These are phyloP conservation scores for Chrysanthemum lavandulifolium DNA, from an alignment of 129 eudicot genomes.

Conservation along the genomic window DNA sequence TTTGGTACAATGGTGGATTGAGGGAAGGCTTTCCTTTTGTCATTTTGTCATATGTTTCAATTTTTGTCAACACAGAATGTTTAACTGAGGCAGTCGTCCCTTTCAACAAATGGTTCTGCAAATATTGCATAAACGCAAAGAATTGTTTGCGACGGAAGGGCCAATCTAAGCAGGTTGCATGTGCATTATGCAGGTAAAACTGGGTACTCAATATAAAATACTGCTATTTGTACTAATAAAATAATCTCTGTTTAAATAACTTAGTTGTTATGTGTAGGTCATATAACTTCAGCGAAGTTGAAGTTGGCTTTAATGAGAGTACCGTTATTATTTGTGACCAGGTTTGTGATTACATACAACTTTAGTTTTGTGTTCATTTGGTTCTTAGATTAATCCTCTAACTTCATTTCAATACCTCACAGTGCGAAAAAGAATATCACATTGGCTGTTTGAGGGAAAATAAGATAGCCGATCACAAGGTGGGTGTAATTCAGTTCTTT, in stretches of 20 bases:
- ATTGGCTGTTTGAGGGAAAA: slow-evolving; percentile 72
- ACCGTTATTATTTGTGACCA: slow-evolving; percentile 83
- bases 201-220: no score
- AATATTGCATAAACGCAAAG: background rate
- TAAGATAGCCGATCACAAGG: slow-evolving; percentile 70
- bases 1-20: background rate
- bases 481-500: slow-evolving; percentile 14
- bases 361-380: background rate
- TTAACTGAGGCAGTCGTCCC: background rate
- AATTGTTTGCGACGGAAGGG: background rate
- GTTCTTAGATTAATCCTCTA: background rate
- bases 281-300: slow-evolving; percentile 53
- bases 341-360: slow-evolving; percentile 28
- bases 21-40: background rate
- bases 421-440: slow-evolving; percentile 86
- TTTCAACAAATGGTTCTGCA: background rate
- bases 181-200: slow-evolving; percentile 72
- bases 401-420: background rate
- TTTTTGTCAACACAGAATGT: no score
- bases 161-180: slow-evolving; percentile 44
- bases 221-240: background rate
- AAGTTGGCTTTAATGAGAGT: slow-evolving; percentile 65
- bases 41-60: no score
- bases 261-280: slow-evolving; percentile 36
- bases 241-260: slow-evolving; percentile 2